Base-by-base conservation (phyloP, 208 protist species). In the Perkinsela sp. region DNA sequence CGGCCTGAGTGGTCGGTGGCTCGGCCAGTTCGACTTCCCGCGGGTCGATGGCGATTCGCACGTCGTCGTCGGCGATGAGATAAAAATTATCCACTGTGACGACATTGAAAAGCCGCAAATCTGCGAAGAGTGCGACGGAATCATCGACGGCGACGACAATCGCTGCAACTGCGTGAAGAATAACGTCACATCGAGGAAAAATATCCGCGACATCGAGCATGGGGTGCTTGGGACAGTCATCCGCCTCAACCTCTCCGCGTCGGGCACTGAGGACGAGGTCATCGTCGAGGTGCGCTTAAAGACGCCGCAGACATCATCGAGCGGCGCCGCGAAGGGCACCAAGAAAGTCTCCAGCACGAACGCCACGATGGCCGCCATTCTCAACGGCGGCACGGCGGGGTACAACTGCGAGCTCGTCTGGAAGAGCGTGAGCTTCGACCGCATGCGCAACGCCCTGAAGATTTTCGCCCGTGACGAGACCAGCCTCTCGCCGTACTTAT, bases 361-460 rank as follows among this genome's bases (percentile, higher is more conserved):
- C 40, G 40, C 40, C 40, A 69, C 30, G 66, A 66, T 66, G 65
- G 66, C 31, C 30, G 1, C 40, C 57, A 1, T n/a, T 1, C 1
- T 1, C 32, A 16, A 0, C 16, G 0, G 29, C 30, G 57, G 15
- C 48, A 68, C 2, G 2, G 31, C 71, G 66, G 74, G 75, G 31
- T 95, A 82, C 73, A 77, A 67, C 48, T 78, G 94, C 48, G 88
- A 93, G 65, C 93, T 96, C 75, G 80, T 94, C n/a, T 95, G 85
- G 88, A 92, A 92, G 73, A 72, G 77, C 0, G 90, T 86, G 16
- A 77, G 78, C 0, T 94, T 88, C 71, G 85, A 93, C 30, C 70
- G 92, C 29, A 95, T 92, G 78, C 71, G 90, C 57, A 68, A 48
- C 15, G 90, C 94, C 2, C 48, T 97, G 66, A 79, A 83, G 48